Evolutionary conservation across 805 yeast species (phyloP), one percentile per base, ranked within the genome.

Genomic region (Debaryomyces hansenii): DNA sequence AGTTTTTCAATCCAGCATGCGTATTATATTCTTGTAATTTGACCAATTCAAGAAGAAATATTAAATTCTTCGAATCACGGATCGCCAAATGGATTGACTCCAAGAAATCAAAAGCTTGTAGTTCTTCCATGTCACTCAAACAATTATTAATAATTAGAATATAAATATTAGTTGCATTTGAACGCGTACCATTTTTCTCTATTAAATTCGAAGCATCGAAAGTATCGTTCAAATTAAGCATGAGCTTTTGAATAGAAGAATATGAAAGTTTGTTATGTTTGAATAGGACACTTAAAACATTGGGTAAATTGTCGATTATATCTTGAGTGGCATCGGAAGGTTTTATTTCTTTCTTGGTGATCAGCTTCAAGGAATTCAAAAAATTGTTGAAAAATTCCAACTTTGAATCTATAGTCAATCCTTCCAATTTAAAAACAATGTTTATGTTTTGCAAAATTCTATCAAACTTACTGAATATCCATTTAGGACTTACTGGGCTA

Each of bases 401-500:
- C 45, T 68, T 69, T 11, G 55, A 57, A 5, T 62, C 68, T 4
- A 51, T 20, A n/a, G 44, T 14, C 5, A 70, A 38, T 7, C 49
- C 45, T 3, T 54, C 49, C 63, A 62, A 64, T 34, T 53, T 52
- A 42, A 67, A 60, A 1, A 60, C 55, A 5, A 61, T 32, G 1
- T 53, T 51, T 6, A 69, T 29, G 18, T 55, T 50, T 24, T 63
- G 66, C 41, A 69, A 45, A 1, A 72, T 53, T 44, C 58, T 57
- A 28, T 68, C 71, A 41, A 63, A 63, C 33, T 66, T 61, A 2
- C 56, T 38, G 41, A 53, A 62, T 2, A 66, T 59, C 78, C 78
- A 72, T 44, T 63, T 56, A 2, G 67, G 51, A 18, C 63, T 59
- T 20, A 72, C 35, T 0, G 73, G 54, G 40, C 58, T 55, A 7